A percentile compares a stretch with the other conserved stretches of the same genome.
phyloP scores from a whole-genome alignment of 2,329 filamentous ascomycete genomes.

The Fusarium denticulatum region DNA sequence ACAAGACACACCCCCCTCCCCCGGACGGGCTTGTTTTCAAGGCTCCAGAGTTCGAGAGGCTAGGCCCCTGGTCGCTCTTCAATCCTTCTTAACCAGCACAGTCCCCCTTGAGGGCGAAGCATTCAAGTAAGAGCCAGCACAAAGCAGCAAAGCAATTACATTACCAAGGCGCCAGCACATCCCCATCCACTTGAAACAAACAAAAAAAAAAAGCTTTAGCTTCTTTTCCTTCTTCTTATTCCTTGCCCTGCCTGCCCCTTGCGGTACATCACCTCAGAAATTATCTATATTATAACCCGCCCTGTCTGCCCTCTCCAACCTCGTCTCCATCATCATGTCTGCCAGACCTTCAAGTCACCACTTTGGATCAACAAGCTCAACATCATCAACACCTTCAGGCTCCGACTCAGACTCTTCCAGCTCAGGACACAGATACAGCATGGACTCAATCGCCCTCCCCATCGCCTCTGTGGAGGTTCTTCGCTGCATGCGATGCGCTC shows the following conservation, averaged over 20 bases:
- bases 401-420: slow-evolving; percentile 41
- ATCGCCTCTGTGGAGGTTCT: slow-evolving; percentile 67
- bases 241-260: background rate
- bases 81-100: slow-evolving; percentile 29
- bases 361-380: slow-evolving; percentile 39
- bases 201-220: slow-evolving; percentile 24
- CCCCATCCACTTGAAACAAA: slow-evolving; percentile 30
- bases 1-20: slow-evolving; percentile 13
- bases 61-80: slow-evolving; percentile 24
- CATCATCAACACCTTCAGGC: slow-evolving; percentile 31
- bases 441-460: slow-evolving; percentile 58
- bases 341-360: slow-evolving; percentile 35
- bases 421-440: slow-evolving; percentile 54
- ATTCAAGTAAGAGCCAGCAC: slow-evolving; percentile 1
- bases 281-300: slow-evolving; percentile 39
- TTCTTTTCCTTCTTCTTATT: slow-evolving; percentile 2
- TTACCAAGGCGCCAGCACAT: slow-evolving; percentile 29
- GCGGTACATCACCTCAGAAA: slow-evolving; percentile 13
- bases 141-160: slow-evolving; percentile 11
- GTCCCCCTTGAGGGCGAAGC: slow-evolving; percentile 30
- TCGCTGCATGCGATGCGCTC: slow-evolving; percentile 70
- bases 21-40: slow-evolving; percentile 27
- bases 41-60: slow-evolving; percentile 33
- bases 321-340: slow-evolving; percentile 22
- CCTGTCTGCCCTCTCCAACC: slow-evolving; percentile 13